Evolutionary conservation across 1,284 basidiomycete genomes (phyloP).

Genomic region (Mycosarcoma maydis): DNA sequence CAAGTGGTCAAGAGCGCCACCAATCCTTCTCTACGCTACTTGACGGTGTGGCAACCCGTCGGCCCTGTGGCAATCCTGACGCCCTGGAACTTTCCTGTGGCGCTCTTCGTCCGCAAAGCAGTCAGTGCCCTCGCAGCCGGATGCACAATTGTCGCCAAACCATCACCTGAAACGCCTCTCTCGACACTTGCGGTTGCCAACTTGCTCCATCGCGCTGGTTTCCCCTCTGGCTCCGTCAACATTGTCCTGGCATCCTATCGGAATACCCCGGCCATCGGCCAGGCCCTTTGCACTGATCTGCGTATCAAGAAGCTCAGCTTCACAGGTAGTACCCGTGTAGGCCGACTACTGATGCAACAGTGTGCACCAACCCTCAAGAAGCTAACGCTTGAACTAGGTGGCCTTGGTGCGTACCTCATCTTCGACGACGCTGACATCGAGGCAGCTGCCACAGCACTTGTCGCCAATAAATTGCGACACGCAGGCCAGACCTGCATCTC

Average conservation of each 20-base stretch:
- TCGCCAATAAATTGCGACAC: conserved; percentile 88
- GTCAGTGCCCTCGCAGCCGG: conserved; percentile 89
- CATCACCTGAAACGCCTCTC: conserved; percentile 93
- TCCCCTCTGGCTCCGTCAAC: conserved; percentile 95
- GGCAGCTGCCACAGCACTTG: conserved; percentile 84
- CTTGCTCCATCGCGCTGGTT: conserved; percentile 83
- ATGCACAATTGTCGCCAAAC: conserved; percentile 94
- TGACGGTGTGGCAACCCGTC: conserved; percentile 88
- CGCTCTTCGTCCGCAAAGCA: conserved; percentile 83
- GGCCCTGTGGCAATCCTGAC: conserved; percentile 72
- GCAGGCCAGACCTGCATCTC: conserved; percentile 89
- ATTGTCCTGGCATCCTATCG: conserved; percentile 82
- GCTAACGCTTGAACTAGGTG: conserved; percentile 71
- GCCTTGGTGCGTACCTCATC: conserved; percentile 92
- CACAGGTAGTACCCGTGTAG: conserved; percentile 90
- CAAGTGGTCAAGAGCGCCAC: conserved; percentile 82
- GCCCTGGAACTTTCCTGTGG: conserved; percentile 65
- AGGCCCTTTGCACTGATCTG: conserved; percentile 71
- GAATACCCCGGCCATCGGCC: conserved; percentile 78
- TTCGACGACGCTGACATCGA: conserved; percentile 96
- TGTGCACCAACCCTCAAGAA: conserved; percentile 90
- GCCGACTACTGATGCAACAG: conserved; percentile 86
- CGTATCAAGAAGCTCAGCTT: conserved; percentile 90
- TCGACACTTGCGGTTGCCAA: conserved; percentile 87
- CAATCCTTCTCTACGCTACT: conserved; percentile 78